Evolutionary conservation across 495 filamentous ascomycete genomes (phyloP), one percentile per base, ranked within the genome.

Genomic region (Xylaria grammica): DNA sequence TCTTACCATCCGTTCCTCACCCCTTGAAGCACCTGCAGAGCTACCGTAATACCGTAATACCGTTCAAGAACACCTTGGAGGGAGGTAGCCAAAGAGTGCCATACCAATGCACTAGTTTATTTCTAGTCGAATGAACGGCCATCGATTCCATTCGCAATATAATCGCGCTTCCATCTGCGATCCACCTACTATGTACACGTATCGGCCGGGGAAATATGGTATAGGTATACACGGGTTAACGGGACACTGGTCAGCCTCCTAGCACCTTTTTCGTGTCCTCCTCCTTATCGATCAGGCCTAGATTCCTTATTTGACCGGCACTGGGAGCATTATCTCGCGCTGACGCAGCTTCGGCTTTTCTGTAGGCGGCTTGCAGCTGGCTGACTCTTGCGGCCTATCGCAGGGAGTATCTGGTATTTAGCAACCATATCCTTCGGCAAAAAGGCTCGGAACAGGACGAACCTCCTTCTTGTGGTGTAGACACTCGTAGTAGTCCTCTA

Each of bases 401-500:
- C n/a, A 20, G 38, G 54, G 6, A 9, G 30, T 34, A 19, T 19
- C 40, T 40, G 45, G 24, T 60, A 49, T 38, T 46, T 46, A 64
- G 9, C 49, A 15, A 46, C 30, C 56, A 34, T 11, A 38, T 13
- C 19, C 42, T 6, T 46, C 7, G 15, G 52, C 36, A 30, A 36
- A 42, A 45, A 26, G 63, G 44, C 30, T 3, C 11, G 57, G 3
- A 54, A 52, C 27, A 34, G 19, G 27, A 65, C 85, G 68, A 69
- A 97, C 95, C 92, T 99, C 95, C 81, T 98, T 97, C 79, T 86
- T 90, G 84, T 99, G 95, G 76, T 99, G 94, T 73, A 99, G 83
- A 81, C 96, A 99, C 82, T 99, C 95, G 79, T 96, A 91, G 84
- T 98, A 98, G 73, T 99, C 95, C 74, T 98, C 95, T 67, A 97